phyloP scores from a whole-genome alignment of 2,329 filamentous ascomycete genomes.

The Esteya vermicola region DNA sequence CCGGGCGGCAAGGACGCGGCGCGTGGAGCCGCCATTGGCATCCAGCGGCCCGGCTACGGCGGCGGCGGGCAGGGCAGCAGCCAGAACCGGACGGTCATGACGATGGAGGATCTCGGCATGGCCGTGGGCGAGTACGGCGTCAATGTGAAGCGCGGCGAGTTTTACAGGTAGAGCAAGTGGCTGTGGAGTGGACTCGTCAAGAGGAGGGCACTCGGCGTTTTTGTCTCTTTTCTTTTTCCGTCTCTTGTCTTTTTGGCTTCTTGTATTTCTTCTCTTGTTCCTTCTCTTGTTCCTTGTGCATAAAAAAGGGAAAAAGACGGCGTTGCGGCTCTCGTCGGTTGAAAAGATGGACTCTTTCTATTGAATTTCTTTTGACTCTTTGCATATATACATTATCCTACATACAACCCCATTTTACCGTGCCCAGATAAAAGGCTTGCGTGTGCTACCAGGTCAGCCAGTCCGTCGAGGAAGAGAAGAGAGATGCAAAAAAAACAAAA shows the following conservation, averaged over 20 bases:
- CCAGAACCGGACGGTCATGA: slow-evolving; percentile 85
- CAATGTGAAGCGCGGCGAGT: slow-evolving; percentile 93
- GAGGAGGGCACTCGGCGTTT: too few species aligned
- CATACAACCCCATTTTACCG: neutral
- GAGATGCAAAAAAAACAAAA: neutral
- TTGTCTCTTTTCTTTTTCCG: neutral
- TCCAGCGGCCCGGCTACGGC: slow-evolving; percentile 66
- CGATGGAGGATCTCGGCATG: slow-evolving; percentile 98
- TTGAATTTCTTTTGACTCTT: neutral
- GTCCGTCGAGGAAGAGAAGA: too few species aligned
- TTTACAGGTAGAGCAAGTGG: slow-evolving; percentile 55
- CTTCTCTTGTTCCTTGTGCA: neutral
- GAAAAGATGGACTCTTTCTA: neutral
- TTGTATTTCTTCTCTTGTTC: neutral
- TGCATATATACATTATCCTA: neutral
- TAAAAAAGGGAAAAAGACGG: too few species aligned
- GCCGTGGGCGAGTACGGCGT: slow-evolving; percentile 95
- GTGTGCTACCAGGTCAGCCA: slow-evolving; percentile 26
- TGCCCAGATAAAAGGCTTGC: slow-evolving; percentile 43
- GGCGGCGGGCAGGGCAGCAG: slow-evolving; percentile 80
- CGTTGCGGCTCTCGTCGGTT: neutral
- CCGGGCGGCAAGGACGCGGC: slow-evolving; percentile 42
- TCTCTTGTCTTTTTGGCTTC: too few species aligned
- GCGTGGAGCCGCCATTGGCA: slow-evolving; percentile 48
- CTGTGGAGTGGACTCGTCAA: neutral